Evolutionary conservation across 768 basidiomycete genomes (phyloP).

Genomic region (Tremella fuciformis): DNA sequence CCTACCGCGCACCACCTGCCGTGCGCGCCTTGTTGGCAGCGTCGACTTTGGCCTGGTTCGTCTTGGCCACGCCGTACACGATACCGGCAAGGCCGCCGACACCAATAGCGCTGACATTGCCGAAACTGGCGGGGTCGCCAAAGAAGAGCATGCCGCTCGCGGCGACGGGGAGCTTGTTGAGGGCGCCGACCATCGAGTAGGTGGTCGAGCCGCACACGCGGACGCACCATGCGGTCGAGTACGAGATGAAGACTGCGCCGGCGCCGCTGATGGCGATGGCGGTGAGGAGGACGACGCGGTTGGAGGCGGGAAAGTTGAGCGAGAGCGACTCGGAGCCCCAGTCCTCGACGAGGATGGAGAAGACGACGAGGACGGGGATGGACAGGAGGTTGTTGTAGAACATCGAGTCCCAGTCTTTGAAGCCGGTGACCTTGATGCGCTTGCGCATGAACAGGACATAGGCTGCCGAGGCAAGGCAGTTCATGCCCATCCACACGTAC

Average conservation of each 20-base stretch:
- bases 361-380: conserved; percentile 80
- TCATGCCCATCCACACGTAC: conserved; percentile 93
- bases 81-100: conserved; percentile 89
- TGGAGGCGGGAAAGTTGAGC: conserved; percentile 82
- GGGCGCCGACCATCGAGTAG: conserved; percentile 59
- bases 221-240: conserved; percentile 97
- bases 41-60: conserved; percentile 81
- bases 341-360: conserved; percentile 80
- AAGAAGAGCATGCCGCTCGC: conserved; percentile 84
- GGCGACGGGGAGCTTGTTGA: conserved; percentile 75
- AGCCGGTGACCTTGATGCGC: conserved; percentile 90
- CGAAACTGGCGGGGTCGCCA: conserved; percentile 78
- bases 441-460: conserved; percentile 97
- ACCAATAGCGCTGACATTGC: conserved; percentile 80
- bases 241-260: conserved; percentile 94
- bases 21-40: conserved; percentile 51
- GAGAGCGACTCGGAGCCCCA: conserved; percentile 77
- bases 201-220: conserved; percentile 94
- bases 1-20: conserved; percentile 18
- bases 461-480: conserved; percentile 82
- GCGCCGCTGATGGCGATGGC: conserved; percentile 95
- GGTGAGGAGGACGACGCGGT: conserved; percentile 71
- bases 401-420: conserved; percentile 99
- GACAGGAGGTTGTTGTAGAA: conserved; percentile 97
- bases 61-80: conserved; percentile 90